Conservation (phyloP, 768 basidiomycete species). For the Russula compacta region DNA sequence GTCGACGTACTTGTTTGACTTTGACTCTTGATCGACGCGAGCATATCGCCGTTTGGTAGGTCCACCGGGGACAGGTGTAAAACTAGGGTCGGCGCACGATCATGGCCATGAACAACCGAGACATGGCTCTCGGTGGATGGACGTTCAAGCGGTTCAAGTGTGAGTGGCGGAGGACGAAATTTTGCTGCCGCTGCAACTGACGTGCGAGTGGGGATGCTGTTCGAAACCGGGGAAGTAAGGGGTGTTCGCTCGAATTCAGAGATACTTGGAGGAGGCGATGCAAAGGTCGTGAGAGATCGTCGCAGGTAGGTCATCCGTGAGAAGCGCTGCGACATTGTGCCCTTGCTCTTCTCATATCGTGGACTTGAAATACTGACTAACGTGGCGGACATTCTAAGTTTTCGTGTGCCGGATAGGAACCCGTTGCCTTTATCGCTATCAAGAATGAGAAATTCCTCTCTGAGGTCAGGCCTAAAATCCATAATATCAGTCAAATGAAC, state of each 20-base stretch:
- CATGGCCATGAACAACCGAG: background rate
- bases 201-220: background rate
- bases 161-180: background rate
- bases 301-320: conserved; percentile 1
- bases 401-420: conserved; percentile 13
- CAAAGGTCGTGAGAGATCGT: conserved; percentile 1
- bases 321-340: conserved; percentile 9
- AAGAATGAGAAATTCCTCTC: conserved; percentile 16
- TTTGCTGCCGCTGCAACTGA: background rate
- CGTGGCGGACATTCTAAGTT: background rate
- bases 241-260: background rate
- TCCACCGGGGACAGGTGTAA: conserved; percentile 5
- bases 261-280: background rate
- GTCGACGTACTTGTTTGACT: background rate
- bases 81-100: conserved; percentile 16
- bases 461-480: conserved; percentile 9
- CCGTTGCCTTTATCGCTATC: conserved; percentile 2
- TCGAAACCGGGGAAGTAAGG: background rate
- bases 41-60: background rate
- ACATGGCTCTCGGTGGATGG: background rate
- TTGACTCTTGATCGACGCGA: background rate
- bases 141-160: background rate
- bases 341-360: conserved; percentile 3
- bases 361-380: conserved; percentile 13
- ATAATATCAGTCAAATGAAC: background rate